Percentiles rank a stretch among this genome's conserved stretches.
These are phyloP conservation scores for Trametes polyzona DNA, from an alignment of 1,284 basidiomycete species.

Conservation along the genomic window DNA sequence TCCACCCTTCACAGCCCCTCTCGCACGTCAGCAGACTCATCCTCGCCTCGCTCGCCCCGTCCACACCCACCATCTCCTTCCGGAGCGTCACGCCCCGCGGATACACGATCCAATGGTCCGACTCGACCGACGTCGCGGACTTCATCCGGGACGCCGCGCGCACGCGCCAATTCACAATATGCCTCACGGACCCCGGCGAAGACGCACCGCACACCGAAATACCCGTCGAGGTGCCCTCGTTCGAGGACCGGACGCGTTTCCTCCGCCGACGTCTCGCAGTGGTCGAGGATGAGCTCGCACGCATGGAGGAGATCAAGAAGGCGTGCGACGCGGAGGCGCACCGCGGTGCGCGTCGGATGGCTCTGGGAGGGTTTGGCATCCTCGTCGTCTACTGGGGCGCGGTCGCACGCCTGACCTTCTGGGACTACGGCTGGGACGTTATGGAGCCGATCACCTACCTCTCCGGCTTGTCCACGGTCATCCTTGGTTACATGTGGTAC, in stretches of 20 bases:
- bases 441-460: slow-evolving; percentile 75
- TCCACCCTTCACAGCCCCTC: slow-evolving; percentile 63
- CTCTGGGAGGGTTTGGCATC: slow-evolving; percentile 59
- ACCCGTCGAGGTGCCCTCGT: slow-evolving; percentile 62
- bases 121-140: slow-evolving; percentile 67
- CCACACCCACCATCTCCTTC: slow-evolving; percentile 48
- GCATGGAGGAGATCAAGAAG: slow-evolving; percentile 56
- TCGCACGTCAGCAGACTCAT: slow-evolving; percentile 61
- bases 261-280: slow-evolving; percentile 52
- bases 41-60: slow-evolving; percentile 43
- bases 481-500: slow-evolving; percentile 62
- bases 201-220: slow-evolving; percentile 39
- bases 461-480: slow-evolving; percentile 61
- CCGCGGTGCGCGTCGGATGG: slow-evolving; percentile 58
- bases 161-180: slow-evolving; percentile 57
- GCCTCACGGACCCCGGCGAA: slow-evolving; percentile 38
- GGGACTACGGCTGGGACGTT: slow-evolving; percentile 66
- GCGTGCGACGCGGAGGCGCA: slow-evolving; percentile 62
- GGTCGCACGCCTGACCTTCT: slow-evolving; percentile 67
- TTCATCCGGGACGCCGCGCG: slow-evolving; percentile 68
- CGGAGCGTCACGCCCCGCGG: slow-evolving; percentile 45
- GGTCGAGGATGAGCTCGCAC: slow-evolving; percentile 46
- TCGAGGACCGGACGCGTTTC: slow-evolving; percentile 64
- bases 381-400: slow-evolving; percentile 66
- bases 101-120: slow-evolving; percentile 58